A percentile compares a stretch with the other conserved stretches of the same genome.
phyloP scores from a whole-genome alignment of 2,329 filamentous ascomycete species.

The Diplodia mutila region DNA sequence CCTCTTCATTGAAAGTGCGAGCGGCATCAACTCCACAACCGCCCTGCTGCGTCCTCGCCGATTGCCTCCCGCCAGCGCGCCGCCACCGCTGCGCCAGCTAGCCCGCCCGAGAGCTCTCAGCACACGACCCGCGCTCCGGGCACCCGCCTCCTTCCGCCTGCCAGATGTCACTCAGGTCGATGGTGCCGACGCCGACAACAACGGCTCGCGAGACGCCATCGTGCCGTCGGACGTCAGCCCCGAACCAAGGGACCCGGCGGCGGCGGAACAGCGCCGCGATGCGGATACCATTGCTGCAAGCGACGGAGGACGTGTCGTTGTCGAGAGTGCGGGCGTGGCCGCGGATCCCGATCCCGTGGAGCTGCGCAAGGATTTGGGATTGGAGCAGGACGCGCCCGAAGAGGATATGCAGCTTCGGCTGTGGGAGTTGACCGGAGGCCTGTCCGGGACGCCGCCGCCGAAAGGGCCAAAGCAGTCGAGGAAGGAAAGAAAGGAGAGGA shows the following conservation, averaged over 20 bases:
- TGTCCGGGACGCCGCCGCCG: background rate
- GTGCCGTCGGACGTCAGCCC: background rate
- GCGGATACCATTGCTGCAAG: background rate
- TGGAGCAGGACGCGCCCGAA: background rate
- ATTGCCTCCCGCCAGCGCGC: background rate
- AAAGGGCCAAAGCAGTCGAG: background rate
- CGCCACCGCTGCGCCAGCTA: background rate
- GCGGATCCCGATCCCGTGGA: background rate
- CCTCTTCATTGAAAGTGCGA: background rate
- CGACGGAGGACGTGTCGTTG: background rate
- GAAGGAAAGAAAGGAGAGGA: background rate
- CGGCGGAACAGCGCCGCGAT: background rate
- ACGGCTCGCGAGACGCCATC: background rate
- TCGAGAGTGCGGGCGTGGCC: too few relatives aligned
- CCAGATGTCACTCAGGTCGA: background rate
- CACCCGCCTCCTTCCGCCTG: background rate
- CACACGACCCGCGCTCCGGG: background rate
- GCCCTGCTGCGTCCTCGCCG: background rate
- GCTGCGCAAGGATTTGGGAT: background rate
- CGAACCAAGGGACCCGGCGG: background rate
- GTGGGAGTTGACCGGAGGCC: background rate
- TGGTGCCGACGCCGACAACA: background rate
- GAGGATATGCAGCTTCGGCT: background rate
- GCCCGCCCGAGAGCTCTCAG: background rate
- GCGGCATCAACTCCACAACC: background rate